phyloP scores from a whole-genome alignment of 2,329 filamentous ascomycete species.

The Dryadomyces quercus-mongolicae region DNA sequence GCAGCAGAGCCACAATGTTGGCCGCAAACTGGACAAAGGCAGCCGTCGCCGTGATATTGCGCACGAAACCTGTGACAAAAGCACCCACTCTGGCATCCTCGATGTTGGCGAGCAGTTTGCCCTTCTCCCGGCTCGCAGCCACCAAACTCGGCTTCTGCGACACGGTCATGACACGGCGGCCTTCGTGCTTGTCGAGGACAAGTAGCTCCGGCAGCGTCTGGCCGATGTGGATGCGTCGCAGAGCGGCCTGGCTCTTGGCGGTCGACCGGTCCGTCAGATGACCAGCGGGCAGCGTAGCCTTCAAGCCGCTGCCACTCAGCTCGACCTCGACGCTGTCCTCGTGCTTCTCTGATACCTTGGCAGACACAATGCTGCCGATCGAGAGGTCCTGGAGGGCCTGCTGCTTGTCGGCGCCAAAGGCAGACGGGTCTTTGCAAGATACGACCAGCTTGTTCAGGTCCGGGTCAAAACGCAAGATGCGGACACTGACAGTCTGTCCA shows the following conservation, averaged over 20 bases:
- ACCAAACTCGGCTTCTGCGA: constrained; percentile 77
- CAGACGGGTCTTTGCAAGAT: constrained; percentile 81
- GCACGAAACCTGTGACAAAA: constrained; percentile 66
- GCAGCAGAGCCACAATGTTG: constrained; percentile 64
- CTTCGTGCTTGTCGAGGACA: constrained; percentile 74
- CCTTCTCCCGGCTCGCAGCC: constrained; percentile 45
- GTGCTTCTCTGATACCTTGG: constrained; percentile 70
- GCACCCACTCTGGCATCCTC: constrained; percentile 60
- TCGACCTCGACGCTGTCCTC: constrained; percentile 67
- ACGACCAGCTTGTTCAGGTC: constrained; percentile 64
- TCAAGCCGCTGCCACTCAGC: constrained; percentile 59
- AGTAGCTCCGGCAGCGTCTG: constrained; percentile 74
- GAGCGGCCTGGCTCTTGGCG: constrained; percentile 62
- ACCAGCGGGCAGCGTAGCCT: constrained; percentile 61
- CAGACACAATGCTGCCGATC: constrained; percentile 63
- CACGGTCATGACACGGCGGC: constrained; percentile 62
- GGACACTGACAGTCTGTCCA: constrained; percentile 85
- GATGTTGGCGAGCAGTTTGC: constrained; percentile 59
- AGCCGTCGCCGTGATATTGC: constrained; percentile 69
- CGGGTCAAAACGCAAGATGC: constrained; percentile 69
- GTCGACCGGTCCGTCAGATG: constrained; percentile 78
- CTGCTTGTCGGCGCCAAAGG: constrained; percentile 64
- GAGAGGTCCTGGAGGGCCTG: constrained; percentile 62
- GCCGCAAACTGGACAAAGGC: constrained; percentile 83
- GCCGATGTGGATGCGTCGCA: constrained; percentile 74